Evolutionary conservation across 1,284 basidiomycete genomes (phyloP).

Genomic region (Rhodotorula glutinis): DNA sequence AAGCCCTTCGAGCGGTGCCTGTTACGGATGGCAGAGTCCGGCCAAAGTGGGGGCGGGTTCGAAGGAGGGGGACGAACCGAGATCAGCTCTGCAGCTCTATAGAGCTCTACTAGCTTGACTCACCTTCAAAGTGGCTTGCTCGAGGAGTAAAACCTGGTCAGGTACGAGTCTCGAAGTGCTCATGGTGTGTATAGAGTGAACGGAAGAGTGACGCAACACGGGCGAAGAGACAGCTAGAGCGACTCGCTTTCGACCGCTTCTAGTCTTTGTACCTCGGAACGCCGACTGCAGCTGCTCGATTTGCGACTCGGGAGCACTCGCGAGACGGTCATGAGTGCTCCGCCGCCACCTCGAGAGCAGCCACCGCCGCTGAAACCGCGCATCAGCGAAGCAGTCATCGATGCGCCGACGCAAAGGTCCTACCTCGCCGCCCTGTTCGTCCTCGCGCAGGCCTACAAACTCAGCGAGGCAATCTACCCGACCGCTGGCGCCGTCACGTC

Average conservation of each 20-base stretch:
- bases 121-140: constrained; percentile 78
- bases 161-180: constrained; percentile 28
- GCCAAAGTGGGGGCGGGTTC: constrained; percentile 3
- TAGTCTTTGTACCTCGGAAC: background rate
- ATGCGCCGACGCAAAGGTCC: constrained; percentile 55
- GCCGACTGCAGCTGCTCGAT: background rate
- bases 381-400: constrained; percentile 47
- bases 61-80: too few relatives aligned
- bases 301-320: too few relatives aligned
- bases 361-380: constrained; percentile 36
- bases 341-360: background rate
- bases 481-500: constrained; percentile 8
- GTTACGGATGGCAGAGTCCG: background rate
- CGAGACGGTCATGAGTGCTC: background rate
- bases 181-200: background rate
- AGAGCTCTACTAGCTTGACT: constrained; percentile 34
- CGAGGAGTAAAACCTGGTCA: constrained; percentile 78
- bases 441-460: constrained; percentile 52
- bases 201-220: background rate
- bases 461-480: constrained; percentile 13
- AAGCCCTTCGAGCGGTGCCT: constrained; percentile 65
- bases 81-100: background rate
- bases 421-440: constrained; percentile 53
- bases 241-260: background rate
- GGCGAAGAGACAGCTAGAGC: too few relatives aligned